Conservation (phyloP, 257 asterid species). For the Nyctanthes arbortristis region DNA sequence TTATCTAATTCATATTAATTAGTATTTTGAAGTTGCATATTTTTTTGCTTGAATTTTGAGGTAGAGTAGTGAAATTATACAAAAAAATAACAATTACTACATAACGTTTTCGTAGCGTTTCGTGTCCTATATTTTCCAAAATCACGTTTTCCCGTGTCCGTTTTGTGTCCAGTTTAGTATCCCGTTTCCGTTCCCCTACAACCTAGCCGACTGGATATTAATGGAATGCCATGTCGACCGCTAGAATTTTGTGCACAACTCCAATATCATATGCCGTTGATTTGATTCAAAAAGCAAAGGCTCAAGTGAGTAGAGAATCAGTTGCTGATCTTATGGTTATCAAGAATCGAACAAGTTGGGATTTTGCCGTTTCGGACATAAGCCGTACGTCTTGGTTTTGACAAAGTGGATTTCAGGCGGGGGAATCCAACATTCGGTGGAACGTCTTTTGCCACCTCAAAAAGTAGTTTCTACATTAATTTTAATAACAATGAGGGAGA, state of each 20-base stretch:
- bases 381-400: background rate
- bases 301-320: constrained; percentile 21
- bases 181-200: too few relatives aligned
- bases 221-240: constrained; percentile 2
- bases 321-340: constrained; percentile 17
- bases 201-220: too few relatives aligned
- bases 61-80: too few relatives aligned
- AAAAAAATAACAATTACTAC: too few relatives aligned
- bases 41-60: too few relatives aligned
- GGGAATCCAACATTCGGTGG: constrained; percentile 21
- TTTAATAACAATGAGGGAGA: background rate
- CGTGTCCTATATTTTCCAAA: too few relatives aligned
- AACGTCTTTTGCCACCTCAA: background rate
- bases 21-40: too few relatives aligned
- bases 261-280: constrained; percentile 16
- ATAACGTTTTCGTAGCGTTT: too few relatives aligned
- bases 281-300: background rate
- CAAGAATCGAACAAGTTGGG: constrained; percentile 19
- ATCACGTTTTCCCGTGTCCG: too few relatives aligned
- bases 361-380: constrained; percentile 1
- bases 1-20: too few relatives aligned
- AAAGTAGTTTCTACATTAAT: background rate
- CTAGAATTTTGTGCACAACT: constrained; percentile 2
- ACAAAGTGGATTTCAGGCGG: constrained; percentile 16
- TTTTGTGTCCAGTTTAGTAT: too few relatives aligned